These are phyloP conservation scores for Suillus cothurnatus DNA, from an alignment of 768 basidiomycete genomes.

Conservation along the genomic window DNA sequence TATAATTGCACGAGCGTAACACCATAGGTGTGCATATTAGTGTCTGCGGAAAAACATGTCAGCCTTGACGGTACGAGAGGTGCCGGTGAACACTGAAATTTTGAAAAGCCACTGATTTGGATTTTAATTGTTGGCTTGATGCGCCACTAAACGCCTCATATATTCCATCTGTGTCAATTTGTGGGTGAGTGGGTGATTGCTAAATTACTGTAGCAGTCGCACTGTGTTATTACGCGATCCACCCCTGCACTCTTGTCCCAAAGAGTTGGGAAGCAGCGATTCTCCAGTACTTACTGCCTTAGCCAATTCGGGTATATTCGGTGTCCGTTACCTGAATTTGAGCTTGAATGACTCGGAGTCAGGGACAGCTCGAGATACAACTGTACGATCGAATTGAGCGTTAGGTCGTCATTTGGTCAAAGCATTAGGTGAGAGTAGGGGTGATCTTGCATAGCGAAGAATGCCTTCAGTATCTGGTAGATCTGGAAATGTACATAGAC, in stretches of 20 bases:
- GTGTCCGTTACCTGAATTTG: conserved; percentile 44
- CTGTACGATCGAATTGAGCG: conserved; percentile 55
- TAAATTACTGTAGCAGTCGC: conserved; percentile 91
- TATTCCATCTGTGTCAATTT: conserved; percentile 52
- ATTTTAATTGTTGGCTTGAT: too few species aligned
- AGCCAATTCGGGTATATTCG: conserved; percentile 69
- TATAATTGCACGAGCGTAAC: too few species aligned
- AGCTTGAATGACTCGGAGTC: conserved; percentile 55
- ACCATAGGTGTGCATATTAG: too few species aligned
- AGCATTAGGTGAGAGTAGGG: conserved; percentile 66
- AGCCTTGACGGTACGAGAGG: not conserved
- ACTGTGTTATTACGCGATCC: conserved; percentile 89
- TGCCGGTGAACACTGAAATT: too few species aligned
- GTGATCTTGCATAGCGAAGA: conserved; percentile 88
- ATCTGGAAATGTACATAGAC: not conserved
- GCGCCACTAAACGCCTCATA: conserved; percentile 80
- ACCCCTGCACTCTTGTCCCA: conserved; percentile 86
- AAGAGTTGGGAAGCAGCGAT: conserved; percentile 54
- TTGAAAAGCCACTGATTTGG: too few species aligned
- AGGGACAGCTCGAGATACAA: conserved; percentile 62
- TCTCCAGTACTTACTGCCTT: conserved; percentile 67
- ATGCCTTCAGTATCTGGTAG: conserved; percentile 69
- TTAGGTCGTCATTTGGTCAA: conserved; percentile 88
- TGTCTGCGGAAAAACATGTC: not conserved
- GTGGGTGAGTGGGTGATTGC: not conserved